These are phyloP conservation scores for Bacterosira constricta DNA, from an alignment of 108 stramenopile species.

Conservation along the genomic window DNA sequence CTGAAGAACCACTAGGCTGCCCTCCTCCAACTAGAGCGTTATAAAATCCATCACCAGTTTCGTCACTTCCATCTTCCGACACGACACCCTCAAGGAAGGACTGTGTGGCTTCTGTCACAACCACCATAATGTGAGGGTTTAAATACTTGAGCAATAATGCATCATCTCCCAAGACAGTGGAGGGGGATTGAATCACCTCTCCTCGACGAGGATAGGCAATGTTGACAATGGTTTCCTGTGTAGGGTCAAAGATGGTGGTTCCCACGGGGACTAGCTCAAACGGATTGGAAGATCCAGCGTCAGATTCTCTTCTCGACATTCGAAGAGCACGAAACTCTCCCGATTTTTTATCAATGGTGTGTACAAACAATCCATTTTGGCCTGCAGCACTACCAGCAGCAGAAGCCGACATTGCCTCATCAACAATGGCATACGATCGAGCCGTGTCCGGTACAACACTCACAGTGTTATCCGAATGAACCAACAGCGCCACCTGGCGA, in stretches of 20 bases:
- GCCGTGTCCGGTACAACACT: conserved; percentile 59
- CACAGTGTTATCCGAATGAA: conserved; percentile 63
- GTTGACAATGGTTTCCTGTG: conserved; percentile 71
- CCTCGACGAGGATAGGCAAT: conserved; percentile 77
- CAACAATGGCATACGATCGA: conserved; percentile 33
- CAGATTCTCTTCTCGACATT: conserved; percentile 18
- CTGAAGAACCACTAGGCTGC: conserved; percentile 7
- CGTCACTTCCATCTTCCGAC: conserved; percentile 20
- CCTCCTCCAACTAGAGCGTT: conserved; percentile 22
- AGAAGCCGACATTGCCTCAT: conserved; percentile 38
- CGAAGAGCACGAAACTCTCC: conserved; percentile 46
- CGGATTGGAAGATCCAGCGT: conserved; percentile 15
- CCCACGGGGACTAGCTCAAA: conserved; percentile 60
- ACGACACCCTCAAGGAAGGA: conserved; percentile 29
- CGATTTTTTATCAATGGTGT: conserved; percentile 54
- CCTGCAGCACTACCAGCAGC: too few species aligned
- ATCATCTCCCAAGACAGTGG: conserved; percentile 89
- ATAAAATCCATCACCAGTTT: conserved; percentile 41
- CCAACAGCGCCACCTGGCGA: conserved; percentile 71
- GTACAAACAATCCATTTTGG: conserved; percentile 72
- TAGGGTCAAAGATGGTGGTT: conserved; percentile 59
- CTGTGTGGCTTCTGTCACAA: conserved; percentile 67
- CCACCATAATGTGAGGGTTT: conserved; percentile 90
- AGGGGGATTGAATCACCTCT: conserved; percentile 81
- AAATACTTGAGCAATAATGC: conserved; percentile 93